Percentiles rank a stretch among this genome's conserved stretches.
Conservation (phyloP, 2,329 filamentous ascomycete species). For the Cercospora zeina region DNA sequence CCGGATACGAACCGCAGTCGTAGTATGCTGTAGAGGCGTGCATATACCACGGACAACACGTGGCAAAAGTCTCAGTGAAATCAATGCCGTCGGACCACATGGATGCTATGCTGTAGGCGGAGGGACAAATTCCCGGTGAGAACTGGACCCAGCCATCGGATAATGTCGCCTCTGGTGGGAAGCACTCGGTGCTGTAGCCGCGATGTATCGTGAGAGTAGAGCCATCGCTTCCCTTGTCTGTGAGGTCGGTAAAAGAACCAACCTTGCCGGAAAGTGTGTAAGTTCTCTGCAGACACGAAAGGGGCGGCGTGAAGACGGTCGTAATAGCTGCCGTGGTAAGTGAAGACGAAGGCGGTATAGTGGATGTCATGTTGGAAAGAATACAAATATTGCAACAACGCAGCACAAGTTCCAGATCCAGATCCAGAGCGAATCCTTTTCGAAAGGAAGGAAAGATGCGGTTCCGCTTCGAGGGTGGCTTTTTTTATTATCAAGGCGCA, state of each 20-base stretch:
- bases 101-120: constrained; percentile 17
- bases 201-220: constrained; percentile 15
- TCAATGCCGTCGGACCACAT: constrained; percentile 14
- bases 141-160: constrained; percentile 22
- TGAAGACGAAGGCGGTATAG: not conserved
- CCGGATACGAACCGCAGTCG: constrained; percentile 21
- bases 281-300: constrained; percentile 4
- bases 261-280: constrained; percentile 12
- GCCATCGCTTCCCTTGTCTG: constrained; percentile 10
- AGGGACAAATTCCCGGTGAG: constrained; percentile 19
- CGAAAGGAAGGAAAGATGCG: not conserved
- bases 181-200: constrained; percentile 22
- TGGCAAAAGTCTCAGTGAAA: constrained; percentile 9
- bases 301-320: constrained; percentile 16
- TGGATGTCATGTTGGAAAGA: constrained; percentile 4
- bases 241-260: constrained; percentile 9
- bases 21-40: constrained; percentile 20
- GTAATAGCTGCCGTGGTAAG: constrained; percentile 11
- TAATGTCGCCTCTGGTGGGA: constrained; percentile 19
- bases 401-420: not conserved
- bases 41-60: constrained; percentile 25
- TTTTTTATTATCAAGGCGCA: not conserved
- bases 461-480: not conserved
- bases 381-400: not conserved
- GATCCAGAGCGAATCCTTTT: not conserved